Conservation (phyloP, 1,284 basidiomycete species). For the Heterobasidion parviporum region DNA sequence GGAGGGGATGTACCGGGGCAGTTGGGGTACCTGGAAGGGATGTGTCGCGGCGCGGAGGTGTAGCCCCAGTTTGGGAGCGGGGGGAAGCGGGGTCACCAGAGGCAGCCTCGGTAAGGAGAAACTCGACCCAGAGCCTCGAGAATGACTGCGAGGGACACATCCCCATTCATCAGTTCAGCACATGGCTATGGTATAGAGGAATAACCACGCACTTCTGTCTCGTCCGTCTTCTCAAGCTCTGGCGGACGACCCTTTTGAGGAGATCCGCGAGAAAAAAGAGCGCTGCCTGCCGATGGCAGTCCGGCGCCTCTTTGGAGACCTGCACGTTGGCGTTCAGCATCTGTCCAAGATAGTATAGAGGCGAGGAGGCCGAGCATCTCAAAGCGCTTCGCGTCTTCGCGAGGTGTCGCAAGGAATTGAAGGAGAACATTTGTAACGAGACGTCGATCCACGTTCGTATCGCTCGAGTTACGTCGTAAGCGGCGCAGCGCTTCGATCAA, state of each 20-base stretch:
- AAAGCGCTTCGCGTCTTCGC: constrained; percentile 90
- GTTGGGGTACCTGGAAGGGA: constrained; percentile 48
- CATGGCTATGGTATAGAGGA: background rate
- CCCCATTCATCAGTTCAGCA: too few species aligned
- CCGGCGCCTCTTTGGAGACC: constrained; percentile 63
- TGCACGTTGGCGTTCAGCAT: constrained; percentile 84
- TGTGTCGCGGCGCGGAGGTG: constrained; percentile 26
- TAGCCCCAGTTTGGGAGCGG: constrained; percentile 19
- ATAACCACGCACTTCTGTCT: constrained; percentile 55
- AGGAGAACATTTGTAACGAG: constrained; percentile 94
- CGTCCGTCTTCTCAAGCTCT: constrained; percentile 67
- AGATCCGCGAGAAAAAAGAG: constrained; percentile 34
- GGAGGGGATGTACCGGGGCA: constrained; percentile 13
- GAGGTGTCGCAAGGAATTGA: constrained; percentile 86
- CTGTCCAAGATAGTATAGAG: constrained; percentile 86
- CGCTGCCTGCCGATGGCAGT: constrained; percentile 7
- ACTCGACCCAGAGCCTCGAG: constrained; percentile 92
- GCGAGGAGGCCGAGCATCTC: constrained; percentile 91
- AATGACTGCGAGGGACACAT: constrained; percentile 59
- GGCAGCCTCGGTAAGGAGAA: constrained; percentile 83
- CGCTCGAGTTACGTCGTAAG: constrained; percentile 77
- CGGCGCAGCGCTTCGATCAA: constrained; percentile 95
- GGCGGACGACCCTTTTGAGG: constrained; percentile 34
- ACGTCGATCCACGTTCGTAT: constrained; percentile 86
- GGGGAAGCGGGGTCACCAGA: constrained; percentile 40